These are phyloP conservation scores for Porogramme epimiltina DNA, from an alignment of 1,284 basidiomycete genomes.

Conservation along the genomic window DNA sequence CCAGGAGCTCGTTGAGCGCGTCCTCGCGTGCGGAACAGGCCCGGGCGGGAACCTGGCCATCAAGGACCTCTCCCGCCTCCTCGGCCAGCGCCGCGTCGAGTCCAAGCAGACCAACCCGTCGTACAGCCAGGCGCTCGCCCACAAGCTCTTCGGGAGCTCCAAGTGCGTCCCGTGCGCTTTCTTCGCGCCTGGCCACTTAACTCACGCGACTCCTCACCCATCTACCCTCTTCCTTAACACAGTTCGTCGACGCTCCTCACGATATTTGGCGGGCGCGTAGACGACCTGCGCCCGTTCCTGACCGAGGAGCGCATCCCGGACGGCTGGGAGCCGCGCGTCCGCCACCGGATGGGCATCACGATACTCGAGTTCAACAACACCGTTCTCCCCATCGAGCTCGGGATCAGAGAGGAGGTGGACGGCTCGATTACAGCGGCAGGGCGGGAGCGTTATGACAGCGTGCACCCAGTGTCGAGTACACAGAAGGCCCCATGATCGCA, in stretches of 20 bases:
- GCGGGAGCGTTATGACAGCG: constrained; percentile 8
- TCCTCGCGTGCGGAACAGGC: constrained; percentile 63
- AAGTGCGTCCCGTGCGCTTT: constrained; percentile 67
- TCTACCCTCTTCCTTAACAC: not conserved
- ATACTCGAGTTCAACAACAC: constrained; percentile 57
- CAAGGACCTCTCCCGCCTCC: constrained; percentile 58
- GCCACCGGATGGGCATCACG: constrained; percentile 59
- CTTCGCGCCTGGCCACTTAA: no score
- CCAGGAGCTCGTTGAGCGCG: constrained; percentile 48
- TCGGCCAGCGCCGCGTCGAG: constrained; percentile 59
- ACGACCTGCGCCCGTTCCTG: constrained; percentile 57
- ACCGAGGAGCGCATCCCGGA: constrained; percentile 68
- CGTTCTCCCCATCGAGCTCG: constrained; percentile 54
- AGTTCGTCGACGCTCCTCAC: constrained; percentile 61
- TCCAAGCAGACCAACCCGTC: constrained; percentile 54
- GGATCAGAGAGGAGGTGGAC: constrained; percentile 37
- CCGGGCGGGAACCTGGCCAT: constrained; percentile 50
- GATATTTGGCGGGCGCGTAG: constrained; percentile 63
- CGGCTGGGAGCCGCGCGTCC: constrained; percentile 67
- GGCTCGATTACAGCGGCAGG: constrained; percentile 15
- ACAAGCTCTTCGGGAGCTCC: constrained; percentile 64
- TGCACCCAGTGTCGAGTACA: not conserved
- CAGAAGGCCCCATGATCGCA: no score
- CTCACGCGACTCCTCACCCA: no score
- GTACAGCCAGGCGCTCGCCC: constrained; percentile 48